Conservation (phyloP, 768 basidiomycete species). For the Lyophyllum semitale region DNA sequence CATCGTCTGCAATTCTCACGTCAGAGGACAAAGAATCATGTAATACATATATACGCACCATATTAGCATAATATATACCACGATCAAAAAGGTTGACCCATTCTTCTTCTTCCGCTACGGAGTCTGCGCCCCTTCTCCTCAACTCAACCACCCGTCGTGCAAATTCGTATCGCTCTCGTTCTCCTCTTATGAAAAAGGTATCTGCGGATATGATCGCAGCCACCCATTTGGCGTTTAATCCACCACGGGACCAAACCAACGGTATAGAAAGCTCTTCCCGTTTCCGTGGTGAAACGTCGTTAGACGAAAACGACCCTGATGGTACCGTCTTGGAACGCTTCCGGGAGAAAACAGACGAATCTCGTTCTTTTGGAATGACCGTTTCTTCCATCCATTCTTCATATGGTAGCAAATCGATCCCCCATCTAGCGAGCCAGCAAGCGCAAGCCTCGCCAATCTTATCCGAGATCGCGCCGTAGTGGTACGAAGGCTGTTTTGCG, state of each 20-base stretch:
- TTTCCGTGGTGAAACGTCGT: neutral
- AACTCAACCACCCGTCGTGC: constrained; percentile 78
- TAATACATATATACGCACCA: constrained; percentile 51
- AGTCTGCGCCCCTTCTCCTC: constrained; percentile 54
- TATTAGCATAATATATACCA: constrained; percentile 85
- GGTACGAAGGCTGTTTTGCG: constrained; percentile 44
- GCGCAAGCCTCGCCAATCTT: constrained; percentile 90
- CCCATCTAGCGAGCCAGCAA: constrained; percentile 90
- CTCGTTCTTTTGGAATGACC: neutral
- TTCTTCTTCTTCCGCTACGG: constrained; percentile 66
- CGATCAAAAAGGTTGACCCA: constrained; percentile 71
- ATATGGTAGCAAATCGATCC: constrained; percentile 67
- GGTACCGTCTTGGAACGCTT: constrained; percentile 23
- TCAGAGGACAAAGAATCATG: neutral
- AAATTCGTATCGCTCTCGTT: constrained; percentile 79
- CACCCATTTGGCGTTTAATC: constrained; percentile 74
- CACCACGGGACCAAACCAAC: constrained; percentile 73
- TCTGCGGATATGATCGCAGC: constrained; percentile 76
- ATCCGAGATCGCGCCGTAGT: constrained; percentile 87
- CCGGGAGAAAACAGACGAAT: constrained; percentile 11
- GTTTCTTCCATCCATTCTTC: constrained; percentile 46
- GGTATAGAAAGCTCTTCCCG: constrained; percentile 35
- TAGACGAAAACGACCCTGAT: constrained; percentile 10
- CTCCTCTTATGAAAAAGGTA: constrained; percentile 75
- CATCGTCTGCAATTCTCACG: constrained; percentile 52